These are phyloP conservation scores for Cercis canadensis DNA, from an alignment of 306 rosid species.

Conservation along the genomic window DNA sequence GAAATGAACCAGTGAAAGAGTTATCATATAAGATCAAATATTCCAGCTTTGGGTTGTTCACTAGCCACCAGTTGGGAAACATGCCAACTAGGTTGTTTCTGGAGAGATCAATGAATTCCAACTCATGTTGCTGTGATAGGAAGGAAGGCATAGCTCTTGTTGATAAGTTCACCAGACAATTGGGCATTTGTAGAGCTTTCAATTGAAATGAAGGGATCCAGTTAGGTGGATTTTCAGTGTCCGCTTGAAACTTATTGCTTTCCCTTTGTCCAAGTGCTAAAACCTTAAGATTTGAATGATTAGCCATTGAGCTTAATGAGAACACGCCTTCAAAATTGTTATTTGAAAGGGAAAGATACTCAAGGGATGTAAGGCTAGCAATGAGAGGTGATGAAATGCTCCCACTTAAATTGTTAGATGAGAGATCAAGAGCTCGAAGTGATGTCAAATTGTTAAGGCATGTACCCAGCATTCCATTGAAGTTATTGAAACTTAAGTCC, in stretches of 20 bases:
- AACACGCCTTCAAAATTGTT: too few relatives aligned
- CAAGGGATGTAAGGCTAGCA: too few relatives aligned
- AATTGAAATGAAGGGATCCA: conserved; percentile 33
- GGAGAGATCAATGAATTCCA: conserved; percentile 12
- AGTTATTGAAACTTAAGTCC: too few relatives aligned
- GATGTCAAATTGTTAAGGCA: too few relatives aligned
- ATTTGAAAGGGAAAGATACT: too few relatives aligned
- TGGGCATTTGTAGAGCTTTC: neutral
- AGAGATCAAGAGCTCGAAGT: too few relatives aligned
- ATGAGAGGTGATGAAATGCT: too few relatives aligned
- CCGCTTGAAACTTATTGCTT: neutral
- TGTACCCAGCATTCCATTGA: too few relatives aligned
- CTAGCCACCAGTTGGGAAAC: conserved; percentile 20
- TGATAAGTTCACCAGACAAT: neutral
- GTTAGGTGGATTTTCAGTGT: conserved; percentile 16
- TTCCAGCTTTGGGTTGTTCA: conserved; percentile 15
- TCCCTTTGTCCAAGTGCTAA: neutral
- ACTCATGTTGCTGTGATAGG: neutral
- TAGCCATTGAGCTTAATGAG: conserved; percentile 13
- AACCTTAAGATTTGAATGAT: conserved; percentile 18
- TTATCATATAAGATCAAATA: neutral
- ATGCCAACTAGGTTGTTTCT: neutral
- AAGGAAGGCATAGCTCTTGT: conserved; percentile 8
- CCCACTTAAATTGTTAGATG: too few relatives aligned
- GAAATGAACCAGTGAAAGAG: neutral